Base-by-base conservation (phyloP, 2,329 filamentous ascomycete genomes). In the Acephala macrosclerotiorum region DNA sequence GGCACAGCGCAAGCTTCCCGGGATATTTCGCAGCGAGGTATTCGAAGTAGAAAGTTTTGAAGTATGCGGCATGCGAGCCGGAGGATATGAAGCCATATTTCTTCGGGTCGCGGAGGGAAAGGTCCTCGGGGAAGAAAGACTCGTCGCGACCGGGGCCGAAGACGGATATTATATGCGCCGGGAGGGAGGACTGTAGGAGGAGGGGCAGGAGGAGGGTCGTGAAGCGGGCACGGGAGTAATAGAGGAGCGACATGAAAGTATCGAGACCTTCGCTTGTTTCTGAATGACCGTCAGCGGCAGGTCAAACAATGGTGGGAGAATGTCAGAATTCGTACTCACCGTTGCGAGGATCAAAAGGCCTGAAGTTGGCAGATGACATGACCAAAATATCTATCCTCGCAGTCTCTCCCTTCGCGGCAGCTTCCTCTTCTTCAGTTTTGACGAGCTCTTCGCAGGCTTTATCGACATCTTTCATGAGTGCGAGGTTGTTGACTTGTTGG, bases 361-460 rank as follows among this genome's bases (percentile, higher is more conserved):
- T 53, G 22, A 53, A 53, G 25, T 29, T 53, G 11, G 49, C 49
- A 25, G 76, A 74, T 38, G 69, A 74, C 73, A 78, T 69, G 42
- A 76, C 73, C 59, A 80, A 55, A n/a, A 75, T 64, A 69, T 79
- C 77, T 14, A 79, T 58, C 58, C 74, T 74, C n/a, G 74, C 47
- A 12, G 25, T 64, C 47, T 45, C 53, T 33, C 45, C 26, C 36
- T 22, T 58, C 0, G 35, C 47, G 6, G 9, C 25, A 8, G 29
- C 60, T 58, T 57, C 49, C 16, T 68, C 66, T 29, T 69, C 63
- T 60, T 78, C 77, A 26, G 71, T 51, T 22, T 64, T 60, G 6
- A 68, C 67, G 26, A 79, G 73, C 35, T 76, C 68, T 0, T 60
- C 61, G 42, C 70, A 76, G 7, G 73, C 69, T 8, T 49, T 63